These are phyloP conservation scores for Fusarium newnesense DNA, from an alignment of 2,329 filamentous ascomycete species.

Conservation along the genomic window DNA sequence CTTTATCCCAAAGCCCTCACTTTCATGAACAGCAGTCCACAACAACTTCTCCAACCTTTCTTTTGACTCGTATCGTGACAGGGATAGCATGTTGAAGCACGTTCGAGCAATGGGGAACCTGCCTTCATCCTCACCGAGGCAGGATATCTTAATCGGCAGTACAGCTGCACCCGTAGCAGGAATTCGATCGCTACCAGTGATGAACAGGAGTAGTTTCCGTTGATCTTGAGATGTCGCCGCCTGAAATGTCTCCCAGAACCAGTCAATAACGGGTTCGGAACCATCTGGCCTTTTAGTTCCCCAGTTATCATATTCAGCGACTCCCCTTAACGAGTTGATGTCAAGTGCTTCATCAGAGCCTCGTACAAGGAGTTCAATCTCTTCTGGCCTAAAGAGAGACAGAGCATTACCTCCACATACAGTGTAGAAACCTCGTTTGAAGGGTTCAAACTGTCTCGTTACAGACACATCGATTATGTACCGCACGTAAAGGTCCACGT, in stretches of 20 bases:
- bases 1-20: slow-evolving; percentile 92
- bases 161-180: slow-evolving; percentile 88
- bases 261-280: slow-evolving; percentile 74
- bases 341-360: slow-evolving; percentile 88
- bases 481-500: slow-evolving; percentile 84
- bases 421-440: slow-evolving; percentile 93
- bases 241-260: slow-evolving; percentile 91
- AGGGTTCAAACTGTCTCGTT: slow-evolving; percentile 87
- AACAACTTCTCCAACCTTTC: slow-evolving; percentile 76
- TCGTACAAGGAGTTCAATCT: slow-evolving; percentile 87
- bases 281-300: slow-evolving; percentile 64
- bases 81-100: slow-evolving; percentile 86
- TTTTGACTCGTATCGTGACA: slow-evolving; percentile 77
- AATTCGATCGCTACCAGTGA: slow-evolving; percentile 90
- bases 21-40: slow-evolving; percentile 89
- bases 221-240: slow-evolving; percentile 74
- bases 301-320: slow-evolving; percentile 88
- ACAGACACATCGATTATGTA: slow-evolving; percentile 84
- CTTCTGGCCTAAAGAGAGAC: slow-evolving; percentile 87
- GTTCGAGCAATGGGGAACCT: slow-evolving; percentile 88
- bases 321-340: slow-evolving; percentile 77
- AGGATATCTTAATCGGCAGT: slow-evolving; percentile 79
- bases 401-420: slow-evolving; percentile 90
- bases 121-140: slow-evolving; percentile 77
- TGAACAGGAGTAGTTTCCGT: slow-evolving; percentile 82